A percentile compares a stretch with the other conserved stretches of the same genome.
Conservation (phyloP, 306 rosid genomes). For the Arachis stenosperma region DNA sequence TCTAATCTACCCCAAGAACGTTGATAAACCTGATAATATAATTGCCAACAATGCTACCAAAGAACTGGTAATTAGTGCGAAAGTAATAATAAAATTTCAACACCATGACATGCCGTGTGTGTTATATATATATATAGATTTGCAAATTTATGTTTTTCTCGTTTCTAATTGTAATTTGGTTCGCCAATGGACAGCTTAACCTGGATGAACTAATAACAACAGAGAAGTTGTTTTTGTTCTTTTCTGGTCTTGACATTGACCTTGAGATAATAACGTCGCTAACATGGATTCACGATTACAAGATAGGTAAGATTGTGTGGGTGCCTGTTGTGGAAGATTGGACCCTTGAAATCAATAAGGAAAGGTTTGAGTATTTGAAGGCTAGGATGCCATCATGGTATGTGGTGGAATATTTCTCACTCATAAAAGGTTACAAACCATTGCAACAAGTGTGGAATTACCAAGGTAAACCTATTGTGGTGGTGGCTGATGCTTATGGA, state of each 20-base stretch:
- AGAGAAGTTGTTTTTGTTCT: conserved; percentile 34
- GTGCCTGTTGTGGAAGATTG: too few species aligned
- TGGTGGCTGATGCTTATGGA: conserved; percentile 17
- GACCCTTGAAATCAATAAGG: too few species aligned
- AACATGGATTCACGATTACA: conserved; percentile 25
- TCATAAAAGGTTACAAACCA: conserved; percentile 33
- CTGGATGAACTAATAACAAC: conserved; percentile 31
- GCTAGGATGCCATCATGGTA: conserved; percentile 49
- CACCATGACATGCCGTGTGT: too few species aligned
- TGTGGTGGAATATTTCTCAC: not conserved
- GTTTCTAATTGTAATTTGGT: too few species aligned
- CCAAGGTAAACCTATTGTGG: conserved; percentile 36
- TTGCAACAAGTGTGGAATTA: conserved; percentile 42
- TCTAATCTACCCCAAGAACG: too few species aligned
- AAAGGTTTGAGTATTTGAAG: too few species aligned
- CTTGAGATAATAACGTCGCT: conserved; percentile 29
- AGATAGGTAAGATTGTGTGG: conserved; percentile 15
- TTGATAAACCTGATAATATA: too few species aligned
- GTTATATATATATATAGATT: too few species aligned
- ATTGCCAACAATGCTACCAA: too few species aligned
- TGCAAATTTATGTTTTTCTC: too few species aligned
- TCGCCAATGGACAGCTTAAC: not conserved
- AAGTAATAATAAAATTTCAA: too few species aligned
- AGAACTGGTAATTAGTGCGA: too few species aligned
- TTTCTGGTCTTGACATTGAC: conserved; percentile 36